Evolutionary conservation across 2,329 filamentous ascomycete genomes (phyloP).

Genomic region (Xylaria sp.): DNA sequence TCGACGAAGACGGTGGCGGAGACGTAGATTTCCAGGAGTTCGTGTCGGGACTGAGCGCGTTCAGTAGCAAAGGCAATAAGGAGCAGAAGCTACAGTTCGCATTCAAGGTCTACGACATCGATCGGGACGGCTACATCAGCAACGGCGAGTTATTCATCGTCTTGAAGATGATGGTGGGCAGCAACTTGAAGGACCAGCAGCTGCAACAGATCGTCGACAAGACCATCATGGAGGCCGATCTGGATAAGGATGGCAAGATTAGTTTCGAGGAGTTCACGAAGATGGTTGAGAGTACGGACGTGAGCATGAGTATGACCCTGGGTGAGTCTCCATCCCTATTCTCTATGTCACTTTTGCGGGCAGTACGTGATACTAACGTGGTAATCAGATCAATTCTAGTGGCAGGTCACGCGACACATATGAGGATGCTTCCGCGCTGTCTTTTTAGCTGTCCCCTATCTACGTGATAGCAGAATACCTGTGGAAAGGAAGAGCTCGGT

Average conservation of each 20-base stretch:
- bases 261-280: constrained; percentile 98
- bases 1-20: constrained; percentile 96
- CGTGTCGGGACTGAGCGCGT: constrained; percentile 88
- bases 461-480: background rate
- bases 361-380: constrained; percentile 2
- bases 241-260: constrained; percentile 94
- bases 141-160: constrained; percentile 99
- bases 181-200: constrained; percentile 98
- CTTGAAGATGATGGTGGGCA: constrained; percentile 99
- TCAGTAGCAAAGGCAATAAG: constrained; percentile 97
- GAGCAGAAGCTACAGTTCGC: constrained; percentile 97
- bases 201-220: constrained; percentile 99
- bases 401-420: background rate
- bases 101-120: constrained; percentile 99
- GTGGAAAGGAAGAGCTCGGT: too few species aligned
- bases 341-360: background rate
- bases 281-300: constrained; percentile 94
- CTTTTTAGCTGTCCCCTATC: background rate
- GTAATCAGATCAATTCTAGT: constrained; percentile 18
- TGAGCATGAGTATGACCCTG: constrained; percentile 70
- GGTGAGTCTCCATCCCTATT: constrained; percentile 42
- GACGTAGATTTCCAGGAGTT: constrained; percentile 99
- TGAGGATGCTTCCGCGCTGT: background rate
- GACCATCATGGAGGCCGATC: constrained; percentile 99
- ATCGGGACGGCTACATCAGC: constrained; percentile 96